phyloP scores from a whole-genome alignment of 305 asterid species.

The Fraxinus baroniana region DNA sequence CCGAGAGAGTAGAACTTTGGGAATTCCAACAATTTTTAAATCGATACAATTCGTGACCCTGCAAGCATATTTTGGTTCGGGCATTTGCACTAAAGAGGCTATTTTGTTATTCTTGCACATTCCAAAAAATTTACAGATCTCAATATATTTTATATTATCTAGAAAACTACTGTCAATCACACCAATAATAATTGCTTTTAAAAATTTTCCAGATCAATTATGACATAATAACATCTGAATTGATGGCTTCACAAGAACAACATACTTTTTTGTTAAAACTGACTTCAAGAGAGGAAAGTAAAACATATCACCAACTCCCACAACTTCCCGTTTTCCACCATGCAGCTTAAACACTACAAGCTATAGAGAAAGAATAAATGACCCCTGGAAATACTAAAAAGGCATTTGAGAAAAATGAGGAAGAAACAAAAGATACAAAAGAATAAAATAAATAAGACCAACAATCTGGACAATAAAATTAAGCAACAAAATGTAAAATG shows the following conservation, averaged over 20 bases:
- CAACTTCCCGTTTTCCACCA: neutral
- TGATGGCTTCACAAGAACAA: neutral
- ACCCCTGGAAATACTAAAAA: neutral
- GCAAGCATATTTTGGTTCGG: too few species aligned
- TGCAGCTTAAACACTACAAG: neutral
- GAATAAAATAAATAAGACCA: neutral
- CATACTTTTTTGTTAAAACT: neutral
- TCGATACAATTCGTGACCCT: too few species aligned
- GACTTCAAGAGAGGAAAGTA: neutral
- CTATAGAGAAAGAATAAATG: neutral
- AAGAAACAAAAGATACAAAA: neutral
- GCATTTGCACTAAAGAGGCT: too few species aligned
- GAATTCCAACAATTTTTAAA: too few species aligned
- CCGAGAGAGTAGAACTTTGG: too few species aligned
- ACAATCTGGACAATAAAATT: neutral
- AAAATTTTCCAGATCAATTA: neutral
- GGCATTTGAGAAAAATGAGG: neutral
- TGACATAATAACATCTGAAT: too few species aligned
- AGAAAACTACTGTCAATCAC: neutral
- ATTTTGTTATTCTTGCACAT: neutral
- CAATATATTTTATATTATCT: neutral
- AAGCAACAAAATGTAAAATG: neutral
- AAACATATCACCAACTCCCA: neutral
- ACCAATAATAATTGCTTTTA: too few species aligned
- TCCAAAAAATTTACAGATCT: neutral